Conservation (phyloP, 129 eudicot genomes). For the Pittosporum tobira region DNA sequence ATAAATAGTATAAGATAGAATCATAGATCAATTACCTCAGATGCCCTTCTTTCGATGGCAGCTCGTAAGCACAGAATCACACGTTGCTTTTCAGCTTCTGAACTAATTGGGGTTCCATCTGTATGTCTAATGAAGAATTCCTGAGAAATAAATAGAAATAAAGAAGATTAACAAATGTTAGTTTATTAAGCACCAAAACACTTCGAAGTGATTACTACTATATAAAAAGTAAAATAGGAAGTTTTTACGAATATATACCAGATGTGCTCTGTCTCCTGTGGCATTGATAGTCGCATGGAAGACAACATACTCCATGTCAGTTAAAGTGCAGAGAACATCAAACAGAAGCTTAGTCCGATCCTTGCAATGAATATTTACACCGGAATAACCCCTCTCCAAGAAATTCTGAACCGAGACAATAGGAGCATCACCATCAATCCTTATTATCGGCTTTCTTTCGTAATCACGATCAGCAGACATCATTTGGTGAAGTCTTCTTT, state of each 20-base stretch:
- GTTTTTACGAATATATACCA: constrained; percentile 37
- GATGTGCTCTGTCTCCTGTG: constrained; percentile 33
- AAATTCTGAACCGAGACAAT: constrained; percentile 44
- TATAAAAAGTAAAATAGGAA: background rate
- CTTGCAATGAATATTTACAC: constrained; percentile 40
- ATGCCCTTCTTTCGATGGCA: constrained; percentile 74
- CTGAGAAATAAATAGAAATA: too few relatives aligned
- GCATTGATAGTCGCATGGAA: constrained; percentile 61
- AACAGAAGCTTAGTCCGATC: constrained; percentile 64
- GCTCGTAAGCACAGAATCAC: constrained; percentile 67
- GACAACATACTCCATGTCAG: constrained; percentile 63
- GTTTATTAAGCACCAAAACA: background rate
- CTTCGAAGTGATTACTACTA: background rate
- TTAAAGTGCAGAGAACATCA: constrained; percentile 56
- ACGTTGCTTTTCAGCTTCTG: constrained; percentile 74
- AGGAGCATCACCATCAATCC: constrained; percentile 27
- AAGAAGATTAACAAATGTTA: background rate
- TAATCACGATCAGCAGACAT: constrained; percentile 71
- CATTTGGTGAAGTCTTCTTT: constrained; percentile 76
- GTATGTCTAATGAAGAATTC: constrained; percentile 68
- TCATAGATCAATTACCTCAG: constrained; percentile 40
- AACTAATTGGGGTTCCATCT: constrained; percentile 78
- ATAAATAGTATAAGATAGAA: background rate
- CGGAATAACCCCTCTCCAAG: constrained; percentile 55
- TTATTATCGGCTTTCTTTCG: constrained; percentile 25